Percentiles rank a stretch among this genome's conserved stretches.
Evolutionary conservation across 225 moss, liverwort and hornwort genomes (phyloP).

Genomic region (Physcomitrellopsis africana): DNA sequence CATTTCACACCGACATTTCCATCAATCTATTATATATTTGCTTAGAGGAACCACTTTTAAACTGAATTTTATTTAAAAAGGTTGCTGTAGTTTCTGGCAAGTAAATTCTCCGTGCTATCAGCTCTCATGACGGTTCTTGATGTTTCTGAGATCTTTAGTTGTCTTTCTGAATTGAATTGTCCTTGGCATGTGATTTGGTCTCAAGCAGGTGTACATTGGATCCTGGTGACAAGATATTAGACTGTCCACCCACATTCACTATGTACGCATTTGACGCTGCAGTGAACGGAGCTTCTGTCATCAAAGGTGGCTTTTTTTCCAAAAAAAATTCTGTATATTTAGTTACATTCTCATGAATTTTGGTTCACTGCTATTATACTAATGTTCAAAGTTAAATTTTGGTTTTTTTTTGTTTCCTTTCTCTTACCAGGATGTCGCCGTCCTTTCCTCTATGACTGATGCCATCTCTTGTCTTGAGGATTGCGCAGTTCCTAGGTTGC

Average conservation of each 20-base stretch:
- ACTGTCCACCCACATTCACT: slow-evolving; percentile 94
- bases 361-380: not conserved
- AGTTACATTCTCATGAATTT: not conserved
- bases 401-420: slow-evolving; percentile 6
- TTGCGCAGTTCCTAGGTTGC: slow-evolving; percentile 75
- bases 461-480: slow-evolving; percentile 15
- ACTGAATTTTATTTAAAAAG: not conserved
- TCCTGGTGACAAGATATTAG: slow-evolving; percentile 81
- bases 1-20: not conserved
- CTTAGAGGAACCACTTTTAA: not conserved
- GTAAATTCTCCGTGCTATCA: not conserved
- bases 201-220: slow-evolving; percentile 82
- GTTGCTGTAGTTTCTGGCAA: not conserved
- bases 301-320: slow-evolving; percentile 67
- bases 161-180: slow-evolving; percentile 1
- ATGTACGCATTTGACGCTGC: slow-evolving; percentile 99
- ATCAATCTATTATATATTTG: not conserved
- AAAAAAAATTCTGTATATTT: not conserved
- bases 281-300: slow-evolving; percentile 90
- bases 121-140: not conserved
- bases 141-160: not conserved
- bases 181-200: slow-evolving; percentile 23
- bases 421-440: not conserved
- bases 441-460: not conserved
- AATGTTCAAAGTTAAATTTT: not conserved